Percentiles rank a stretch among this genome's conserved stretches.
Evolutionary conservation across 306 rosid species (phyloP).

Genomic region (Sphenostylis stenocarpa): DNA sequence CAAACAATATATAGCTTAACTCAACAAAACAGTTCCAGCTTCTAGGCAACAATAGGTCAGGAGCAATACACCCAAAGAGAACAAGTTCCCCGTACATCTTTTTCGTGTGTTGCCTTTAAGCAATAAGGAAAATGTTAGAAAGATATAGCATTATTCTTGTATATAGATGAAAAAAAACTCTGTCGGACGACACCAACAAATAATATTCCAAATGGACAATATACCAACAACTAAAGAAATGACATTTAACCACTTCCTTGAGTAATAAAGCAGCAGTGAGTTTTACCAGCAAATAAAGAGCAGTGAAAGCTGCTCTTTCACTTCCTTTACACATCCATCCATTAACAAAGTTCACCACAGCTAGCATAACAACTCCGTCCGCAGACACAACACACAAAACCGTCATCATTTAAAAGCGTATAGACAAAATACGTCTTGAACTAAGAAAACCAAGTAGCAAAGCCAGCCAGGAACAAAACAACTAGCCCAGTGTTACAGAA

Average conservation of each 20-base stretch:
- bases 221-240: background rate
- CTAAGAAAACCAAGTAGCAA: background rate
- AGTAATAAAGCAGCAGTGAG: background rate
- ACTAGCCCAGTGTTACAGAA: background rate
- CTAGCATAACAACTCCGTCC: background rate
- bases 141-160: background rate
- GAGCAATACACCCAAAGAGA: background rate
- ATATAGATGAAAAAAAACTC: no score
- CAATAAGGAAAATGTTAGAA: no score
- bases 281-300: constrained; percentile 1
- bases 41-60: no score
- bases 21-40: background rate
- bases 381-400: background rate
- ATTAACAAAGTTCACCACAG: background rate
- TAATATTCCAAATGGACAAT: background rate
- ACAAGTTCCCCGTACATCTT: background rate
- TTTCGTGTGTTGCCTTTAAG: no score
- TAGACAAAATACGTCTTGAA: background rate
- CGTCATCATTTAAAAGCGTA: background rate
- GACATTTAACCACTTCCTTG: background rate
- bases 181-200: background rate
- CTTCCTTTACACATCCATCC: background rate
- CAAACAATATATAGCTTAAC: background rate
- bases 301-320: background rate
- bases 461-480: background rate